These are phyloP conservation scores for Colletotrichum gigasporum DNA, from an alignment of 2,329 filamentous ascomycete genomes.

Conservation along the genomic window DNA sequence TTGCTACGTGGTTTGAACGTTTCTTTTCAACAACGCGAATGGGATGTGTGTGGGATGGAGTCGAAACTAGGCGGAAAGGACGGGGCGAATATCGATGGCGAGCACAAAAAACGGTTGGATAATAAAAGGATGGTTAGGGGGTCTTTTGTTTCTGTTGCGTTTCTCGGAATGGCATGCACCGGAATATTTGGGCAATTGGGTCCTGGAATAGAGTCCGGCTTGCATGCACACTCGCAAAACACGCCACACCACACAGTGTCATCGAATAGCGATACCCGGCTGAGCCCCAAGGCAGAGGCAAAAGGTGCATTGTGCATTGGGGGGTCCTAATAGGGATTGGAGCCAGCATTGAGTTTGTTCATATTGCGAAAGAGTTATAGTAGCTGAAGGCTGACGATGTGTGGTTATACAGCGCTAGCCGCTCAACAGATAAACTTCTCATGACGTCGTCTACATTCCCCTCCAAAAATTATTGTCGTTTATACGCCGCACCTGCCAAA, in stretches of 20 bases:
- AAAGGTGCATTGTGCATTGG: slow-evolving; percentile 27
- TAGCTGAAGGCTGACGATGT: slow-evolving; percentile 7
- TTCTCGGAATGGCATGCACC: background rate
- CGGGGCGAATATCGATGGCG: background rate
- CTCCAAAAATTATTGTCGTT: no score
- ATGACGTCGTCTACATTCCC: background rate
- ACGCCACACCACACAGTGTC: slow-evolving; percentile 23
- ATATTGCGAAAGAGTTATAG: slow-evolving; percentile 1
- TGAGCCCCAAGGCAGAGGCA: slow-evolving; percentile 8
- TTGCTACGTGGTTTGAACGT: background rate
- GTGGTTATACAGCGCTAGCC: slow-evolving; percentile 11
- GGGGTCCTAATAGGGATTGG: background rate
- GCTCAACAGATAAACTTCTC: slow-evolving; percentile 6
- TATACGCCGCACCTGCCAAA: no score
- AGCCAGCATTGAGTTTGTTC: background rate
- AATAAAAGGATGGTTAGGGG: slow-evolving; percentile 19
- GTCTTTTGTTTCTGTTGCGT: slow-evolving; percentile 1
- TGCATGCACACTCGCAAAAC: slow-evolving; percentile 1
- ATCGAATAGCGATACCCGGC: slow-evolving; percentile 32
- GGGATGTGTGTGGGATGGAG: background rate
- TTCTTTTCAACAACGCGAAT: background rate
- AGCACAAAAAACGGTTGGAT: slow-evolving; percentile 19
- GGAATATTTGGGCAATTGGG: slow-evolving; percentile 16
- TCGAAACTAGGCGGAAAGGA: background rate
- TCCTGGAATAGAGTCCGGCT: slow-evolving; percentile 29